Conservation (phyloP, 768 basidiomycete genomes). For the Daedaleopsis sinensis region DNA sequence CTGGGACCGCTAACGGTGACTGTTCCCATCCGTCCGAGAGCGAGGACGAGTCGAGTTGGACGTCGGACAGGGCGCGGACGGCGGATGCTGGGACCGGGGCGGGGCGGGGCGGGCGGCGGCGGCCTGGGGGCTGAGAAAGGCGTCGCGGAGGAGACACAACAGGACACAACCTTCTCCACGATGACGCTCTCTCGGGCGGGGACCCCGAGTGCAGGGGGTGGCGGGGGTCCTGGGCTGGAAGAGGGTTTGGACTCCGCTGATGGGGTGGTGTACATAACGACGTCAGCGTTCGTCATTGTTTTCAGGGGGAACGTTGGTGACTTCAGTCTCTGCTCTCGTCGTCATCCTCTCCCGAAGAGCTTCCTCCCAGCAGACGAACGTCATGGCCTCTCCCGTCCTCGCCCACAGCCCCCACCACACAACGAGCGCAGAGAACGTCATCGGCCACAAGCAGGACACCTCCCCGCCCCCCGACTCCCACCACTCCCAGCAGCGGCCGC, state of each 20-base stretch:
- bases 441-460: constrained; percentile 7
- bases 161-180: constrained; percentile 13
- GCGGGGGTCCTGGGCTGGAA: background rate
- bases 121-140: background rate
- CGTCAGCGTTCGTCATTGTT: constrained; percentile 30
- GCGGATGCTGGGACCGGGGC: background rate
- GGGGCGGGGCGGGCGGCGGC: background rate
- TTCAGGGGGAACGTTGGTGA: constrained; percentile 12
- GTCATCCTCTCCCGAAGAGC: constrained; percentile 22
- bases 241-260: constrained; percentile 23
- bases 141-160: background rate
- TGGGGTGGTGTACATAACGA: constrained; percentile 31
- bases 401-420: constrained; percentile 11
- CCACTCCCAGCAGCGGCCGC: constrained; percentile 20
- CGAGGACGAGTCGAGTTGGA: background rate
- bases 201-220: constrained; percentile 13
- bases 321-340: constrained; percentile 21
- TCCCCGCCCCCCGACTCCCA: constrained; percentile 12
- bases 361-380: constrained; percentile 12
- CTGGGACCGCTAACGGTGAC: no score
- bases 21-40: background rate
- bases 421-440: constrained; percentile 9
- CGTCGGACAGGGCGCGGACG: no score
- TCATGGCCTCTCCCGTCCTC: constrained; percentile 23
- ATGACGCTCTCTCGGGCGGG: constrained; percentile 16